Conservation (phyloP, 106 monocot species). For the Dendrobium catenatum region DNA sequence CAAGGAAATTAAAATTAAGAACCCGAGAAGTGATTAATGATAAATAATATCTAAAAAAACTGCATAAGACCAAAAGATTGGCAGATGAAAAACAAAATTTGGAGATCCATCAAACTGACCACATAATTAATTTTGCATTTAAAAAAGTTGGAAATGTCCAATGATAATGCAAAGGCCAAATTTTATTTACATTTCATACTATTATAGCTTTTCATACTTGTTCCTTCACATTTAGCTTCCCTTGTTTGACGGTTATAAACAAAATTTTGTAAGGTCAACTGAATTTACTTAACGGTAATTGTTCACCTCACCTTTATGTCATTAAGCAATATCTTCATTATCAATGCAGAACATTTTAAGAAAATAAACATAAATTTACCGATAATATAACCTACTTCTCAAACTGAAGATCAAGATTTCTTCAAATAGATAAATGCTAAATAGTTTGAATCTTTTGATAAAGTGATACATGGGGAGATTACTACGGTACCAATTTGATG, state of each 20-base stretch:
- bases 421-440: too few relatives aligned
- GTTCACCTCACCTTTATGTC: too few relatives aligned
- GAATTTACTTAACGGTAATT: background rate
- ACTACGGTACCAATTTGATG: too few relatives aligned
- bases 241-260: background rate
- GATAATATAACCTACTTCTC: too few relatives aligned
- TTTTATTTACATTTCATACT: background rate
- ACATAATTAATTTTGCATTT: background rate
- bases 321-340: too few relatives aligned
- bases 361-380: too few relatives aligned
- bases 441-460: too few relatives aligned
- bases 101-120: background rate
- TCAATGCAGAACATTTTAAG: too few relatives aligned
- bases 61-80: background rate
- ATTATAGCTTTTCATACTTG: background rate
- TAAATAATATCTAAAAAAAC: background rate
- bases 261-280: background rate
- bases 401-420: too few relatives aligned
- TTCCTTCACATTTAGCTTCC: conserved; percentile 1
- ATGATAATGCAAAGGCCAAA: background rate
- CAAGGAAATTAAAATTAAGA: background rate
- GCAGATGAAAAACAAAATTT: background rate
- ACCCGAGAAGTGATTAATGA: background rate
- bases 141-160: background rate
- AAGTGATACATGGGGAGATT: too few relatives aligned